Conservation (phyloP, 257 asterid species). For the Prunella vulgaris region DNA sequence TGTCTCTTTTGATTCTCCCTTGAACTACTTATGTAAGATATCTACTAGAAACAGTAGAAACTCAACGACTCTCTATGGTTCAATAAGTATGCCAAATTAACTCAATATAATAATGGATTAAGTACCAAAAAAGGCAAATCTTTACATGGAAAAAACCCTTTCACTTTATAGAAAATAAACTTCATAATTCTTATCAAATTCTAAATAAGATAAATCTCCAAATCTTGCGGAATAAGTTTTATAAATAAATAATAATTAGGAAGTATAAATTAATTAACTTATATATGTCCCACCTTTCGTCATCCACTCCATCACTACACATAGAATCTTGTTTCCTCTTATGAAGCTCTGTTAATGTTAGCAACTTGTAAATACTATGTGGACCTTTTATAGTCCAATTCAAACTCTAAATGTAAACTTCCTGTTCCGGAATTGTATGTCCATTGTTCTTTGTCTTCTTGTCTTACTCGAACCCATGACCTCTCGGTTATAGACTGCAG, state of each 20-base stretch:
- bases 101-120: not conserved
- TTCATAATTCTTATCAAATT: not conserved
- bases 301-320: not conserved
- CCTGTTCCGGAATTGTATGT: conserved; percentile 4
- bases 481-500: too few species aligned
- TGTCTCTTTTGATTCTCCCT: not conserved
- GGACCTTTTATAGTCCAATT: not conserved
- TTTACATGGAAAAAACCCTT: not conserved
- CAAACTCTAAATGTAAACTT: not conserved
- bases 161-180: not conserved
- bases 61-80: not conserved
- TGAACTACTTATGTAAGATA: too few species aligned
- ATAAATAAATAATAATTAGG: not conserved
- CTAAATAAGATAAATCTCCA: not conserved
- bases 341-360: conserved; percentile 1
- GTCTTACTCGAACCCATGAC: not conserved
- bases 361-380: conserved; percentile 15
- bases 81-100: too few species aligned
- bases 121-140: not conserved
- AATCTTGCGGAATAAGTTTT: not conserved
- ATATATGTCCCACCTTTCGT: not conserved
- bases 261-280: not conserved
- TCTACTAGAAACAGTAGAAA: too few species aligned
- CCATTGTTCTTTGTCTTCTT: conserved; percentile 1
- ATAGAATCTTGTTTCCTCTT: not conserved